Evolutionary conservation across 78 protist species (phyloP), one percentile per base, ranked within the genome.

Genomic region (Bigelowiella natans): DNA sequence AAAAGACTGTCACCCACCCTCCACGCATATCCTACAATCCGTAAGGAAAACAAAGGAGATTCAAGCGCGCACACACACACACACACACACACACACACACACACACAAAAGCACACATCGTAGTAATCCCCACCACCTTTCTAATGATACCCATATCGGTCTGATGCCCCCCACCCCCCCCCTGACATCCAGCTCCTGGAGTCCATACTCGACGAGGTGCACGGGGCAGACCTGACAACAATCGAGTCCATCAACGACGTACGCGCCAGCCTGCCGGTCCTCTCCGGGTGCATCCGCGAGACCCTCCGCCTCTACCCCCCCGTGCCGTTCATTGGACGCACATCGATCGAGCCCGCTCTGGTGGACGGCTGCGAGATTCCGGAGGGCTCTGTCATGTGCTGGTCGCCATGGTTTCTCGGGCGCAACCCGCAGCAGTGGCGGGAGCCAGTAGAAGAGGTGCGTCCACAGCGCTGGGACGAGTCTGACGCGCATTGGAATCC

Each of bases 291-390:
- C 85, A 1, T 11, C 1, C 85, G 85, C 30, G 85, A 82, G 85
- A 3, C 2, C 30, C 85, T 82, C 85, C 85, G 85, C 30, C 85
- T 82, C 85, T 82, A 82, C 85, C 85, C 85, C 38, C 85, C 85
- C 85, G 85, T 82, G 1, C 85, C 85, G 2, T 82, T 82, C 2
- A 3, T 82, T 36, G 85, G 85, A 31, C 85, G 85, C 85, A 82
- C 85, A 36, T 82, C 85, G 30, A 3, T 82, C 31, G 85, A 31
- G 85, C 38, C 30, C 85, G 85, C 85, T 82, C 30, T 1, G 30
- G 85, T 82, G 2, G 85, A 3, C 1, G 85, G 30, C 85, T 31
- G 1, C 30, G 1, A 7, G 85, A 36, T 82, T 31, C 85, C 85
- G 2, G 3, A 11, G 1, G 85, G 85, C 30, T 1, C 85, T 11